Evolutionary conservation across 2,329 filamentous ascomycete genomes (phyloP).

Genomic region (Xylariaceae sp.): DNA sequence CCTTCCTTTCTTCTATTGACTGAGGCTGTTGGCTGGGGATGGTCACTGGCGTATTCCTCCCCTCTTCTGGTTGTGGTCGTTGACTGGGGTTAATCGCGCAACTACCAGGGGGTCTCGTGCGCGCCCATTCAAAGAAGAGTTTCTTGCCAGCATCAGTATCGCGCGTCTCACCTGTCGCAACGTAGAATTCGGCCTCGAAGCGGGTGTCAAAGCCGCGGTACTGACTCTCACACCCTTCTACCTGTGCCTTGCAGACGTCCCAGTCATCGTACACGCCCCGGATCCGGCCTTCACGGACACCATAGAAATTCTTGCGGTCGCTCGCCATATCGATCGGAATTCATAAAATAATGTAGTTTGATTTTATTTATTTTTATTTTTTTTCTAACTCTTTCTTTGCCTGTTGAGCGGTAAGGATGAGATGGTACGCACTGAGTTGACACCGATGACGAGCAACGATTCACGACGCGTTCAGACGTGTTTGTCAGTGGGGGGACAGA

Average conservation of each 20-base stretch:
- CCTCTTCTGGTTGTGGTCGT: too few species aligned
- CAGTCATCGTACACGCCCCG: conserved; percentile 22
- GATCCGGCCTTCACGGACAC: conserved; percentile 20
- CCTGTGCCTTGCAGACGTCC: conserved; percentile 16
- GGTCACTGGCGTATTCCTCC: too few species aligned
- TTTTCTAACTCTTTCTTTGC: not conserved
- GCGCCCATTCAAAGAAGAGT: conserved; percentile 1
- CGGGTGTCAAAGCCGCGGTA: conserved; percentile 11
- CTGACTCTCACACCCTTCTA: conserved; percentile 4
- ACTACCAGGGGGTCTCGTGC: not conserved
- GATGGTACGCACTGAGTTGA: not conserved
- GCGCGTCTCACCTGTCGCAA: conserved; percentile 3
- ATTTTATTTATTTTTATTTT: not conserved
- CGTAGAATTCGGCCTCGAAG: conserved; percentile 12
- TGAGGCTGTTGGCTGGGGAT: too few species aligned
- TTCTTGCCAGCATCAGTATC: not conserved
- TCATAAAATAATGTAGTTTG: not conserved
- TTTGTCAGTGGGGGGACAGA: not conserved
- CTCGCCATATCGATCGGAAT: not conserved
- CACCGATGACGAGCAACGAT: not conserved
- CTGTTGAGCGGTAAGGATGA: not conserved
- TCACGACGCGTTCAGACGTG: not conserved
- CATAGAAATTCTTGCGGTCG: conserved; percentile 17
- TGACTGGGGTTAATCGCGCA: too few species aligned
- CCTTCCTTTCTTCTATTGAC: too few species aligned